These are phyloP conservation scores for Gyrodon lividus DNA, from an alignment of 768 basidiomycete species.

Conservation along the genomic window DNA sequence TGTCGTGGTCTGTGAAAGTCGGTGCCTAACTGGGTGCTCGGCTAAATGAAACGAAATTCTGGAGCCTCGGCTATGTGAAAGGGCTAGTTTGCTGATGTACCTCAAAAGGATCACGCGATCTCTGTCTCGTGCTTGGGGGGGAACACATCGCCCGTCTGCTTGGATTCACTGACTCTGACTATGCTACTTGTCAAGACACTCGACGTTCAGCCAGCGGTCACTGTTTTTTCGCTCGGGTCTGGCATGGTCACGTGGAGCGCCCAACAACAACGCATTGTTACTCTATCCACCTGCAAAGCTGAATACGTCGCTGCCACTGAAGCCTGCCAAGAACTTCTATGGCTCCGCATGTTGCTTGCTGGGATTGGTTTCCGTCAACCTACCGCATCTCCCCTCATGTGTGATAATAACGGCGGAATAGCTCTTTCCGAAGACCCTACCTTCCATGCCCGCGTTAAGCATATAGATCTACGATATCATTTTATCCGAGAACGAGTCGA, in stretches of 20 bases:
- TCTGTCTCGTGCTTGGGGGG: constrained; percentile 7
- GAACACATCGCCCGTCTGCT: constrained; percentile 1
- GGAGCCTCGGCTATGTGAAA: too few relatives aligned
- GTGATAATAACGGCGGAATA: constrained; percentile 41
- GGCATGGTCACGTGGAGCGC: constrained; percentile 32
- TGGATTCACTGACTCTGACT: constrained; percentile 28
- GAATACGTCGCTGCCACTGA: constrained; percentile 42
- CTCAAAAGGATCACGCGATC: neutral
- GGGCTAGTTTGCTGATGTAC: too few relatives aligned
- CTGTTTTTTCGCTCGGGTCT: constrained; percentile 18
- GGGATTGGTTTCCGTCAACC: constrained; percentile 10
- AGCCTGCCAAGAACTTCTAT: constrained; percentile 35
- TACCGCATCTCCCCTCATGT: constrained; percentile 12
- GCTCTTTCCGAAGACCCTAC: constrained; percentile 34
- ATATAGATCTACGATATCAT: constrained; percentile 44
- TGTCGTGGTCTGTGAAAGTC: too few relatives aligned
- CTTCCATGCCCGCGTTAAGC: constrained; percentile 40
- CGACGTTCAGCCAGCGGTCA: constrained; percentile 21
- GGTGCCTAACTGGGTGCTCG: too few relatives aligned
- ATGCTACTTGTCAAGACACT: constrained; percentile 26
- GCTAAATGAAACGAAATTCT: too few relatives aligned
- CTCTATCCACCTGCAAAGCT: constrained; percentile 41
- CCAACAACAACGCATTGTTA: constrained; percentile 37
- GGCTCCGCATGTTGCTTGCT: constrained; percentile 27
- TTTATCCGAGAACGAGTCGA: constrained; percentile 34